A percentile compares a stretch with the other conserved stretches of the same genome.
Conservation (phyloP, 1,139 yeast species). For the Candida sojae region DNA sequence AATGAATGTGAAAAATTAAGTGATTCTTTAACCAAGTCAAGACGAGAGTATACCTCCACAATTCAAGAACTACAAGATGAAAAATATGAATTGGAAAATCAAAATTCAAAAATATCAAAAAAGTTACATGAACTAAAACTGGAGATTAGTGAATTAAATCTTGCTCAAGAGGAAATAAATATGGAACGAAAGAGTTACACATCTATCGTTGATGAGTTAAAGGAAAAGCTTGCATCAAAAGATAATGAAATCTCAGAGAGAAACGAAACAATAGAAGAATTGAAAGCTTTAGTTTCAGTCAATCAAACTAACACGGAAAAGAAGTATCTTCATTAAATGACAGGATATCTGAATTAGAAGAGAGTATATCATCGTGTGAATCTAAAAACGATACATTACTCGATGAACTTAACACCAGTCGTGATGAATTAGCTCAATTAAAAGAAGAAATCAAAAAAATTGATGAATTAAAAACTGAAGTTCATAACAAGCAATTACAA, state of each 20-base stretch:
- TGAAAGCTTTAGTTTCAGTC: constrained; percentile 13
- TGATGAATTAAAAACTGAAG: constrained; percentile 30
- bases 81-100: constrained; percentile 45
- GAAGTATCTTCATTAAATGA: constrained; percentile 15
- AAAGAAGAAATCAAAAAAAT: constrained; percentile 13
- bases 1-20: constrained; percentile 68
- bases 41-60: constrained; percentile 47
- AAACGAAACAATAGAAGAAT: constrained; percentile 10
- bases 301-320: constrained; percentile 8
- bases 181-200: constrained; percentile 44
- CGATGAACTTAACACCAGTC: constrained; percentile 10
- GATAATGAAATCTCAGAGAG: constrained; percentile 21
- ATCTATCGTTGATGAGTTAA: constrained; percentile 49
- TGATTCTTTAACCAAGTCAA: constrained; percentile 44
- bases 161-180: constrained; percentile 49
- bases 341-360: constrained; percentile 16
- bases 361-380: constrained; percentile 4
- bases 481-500: constrained; percentile 72
- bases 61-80: constrained; percentile 48
- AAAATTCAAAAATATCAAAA: constrained; percentile 33
- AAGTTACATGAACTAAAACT: constrained; percentile 41
- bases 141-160: constrained; percentile 47
- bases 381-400: constrained; percentile 8
- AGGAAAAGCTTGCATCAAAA: constrained; percentile 30
- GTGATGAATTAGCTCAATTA: constrained; percentile 6